Evolutionary conservation across 2,329 filamentous ascomycete genomes (phyloP), one percentile per base, ranked within the genome.

Genomic region (Phaeosphaeriaceae sp.): DNA sequence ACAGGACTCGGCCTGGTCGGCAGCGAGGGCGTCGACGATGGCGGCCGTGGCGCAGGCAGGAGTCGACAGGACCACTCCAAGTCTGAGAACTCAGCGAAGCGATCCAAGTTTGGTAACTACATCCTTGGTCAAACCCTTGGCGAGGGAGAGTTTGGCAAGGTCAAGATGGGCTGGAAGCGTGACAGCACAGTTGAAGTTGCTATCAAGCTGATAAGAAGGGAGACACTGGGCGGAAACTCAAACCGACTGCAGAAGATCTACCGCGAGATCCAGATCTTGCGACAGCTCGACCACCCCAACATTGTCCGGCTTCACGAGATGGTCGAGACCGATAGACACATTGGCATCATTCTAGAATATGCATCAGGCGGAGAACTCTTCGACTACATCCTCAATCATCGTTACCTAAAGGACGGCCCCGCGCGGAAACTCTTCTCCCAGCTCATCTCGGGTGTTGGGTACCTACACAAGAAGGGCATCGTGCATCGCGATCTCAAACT

Each of bases 101-200:
- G 90, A 64, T 93, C 90, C 44, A 93, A 92, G 66, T 98, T 99
- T 75, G 94, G 94, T 59, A 93, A 97, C 63, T 99, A 98, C 78
- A 92, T 96, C 60, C 85, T 99, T 3, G 95, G 95, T 36, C 94
- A 97, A 77, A 98, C 94, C 2, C 89, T 99, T 50, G 95, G 95
- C 50, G 95, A 99, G 81, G 95, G 95, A 61, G 95, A 99, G 79
- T 99, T 99, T 76, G 95, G 95, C 65, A 99, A 99, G 77, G 95
- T 99, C 70, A 98, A 97, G 79, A 88, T 98, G 73, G 95, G 95
- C 24, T 99, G 95, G 95, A 98, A 97, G 79, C 91, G 92, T 76
- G 93, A 96, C 78, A 93, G 93, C 59, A 93, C 89, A 64, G 91
- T 96, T 31, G 75, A 95, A 85, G 95, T 99, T 68, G 95, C 95